Percentiles rank a stretch among this genome's conserved stretches.
Conservation (phyloP, 306 rosid species). For the Glycyrrhiza uralensis region DNA sequence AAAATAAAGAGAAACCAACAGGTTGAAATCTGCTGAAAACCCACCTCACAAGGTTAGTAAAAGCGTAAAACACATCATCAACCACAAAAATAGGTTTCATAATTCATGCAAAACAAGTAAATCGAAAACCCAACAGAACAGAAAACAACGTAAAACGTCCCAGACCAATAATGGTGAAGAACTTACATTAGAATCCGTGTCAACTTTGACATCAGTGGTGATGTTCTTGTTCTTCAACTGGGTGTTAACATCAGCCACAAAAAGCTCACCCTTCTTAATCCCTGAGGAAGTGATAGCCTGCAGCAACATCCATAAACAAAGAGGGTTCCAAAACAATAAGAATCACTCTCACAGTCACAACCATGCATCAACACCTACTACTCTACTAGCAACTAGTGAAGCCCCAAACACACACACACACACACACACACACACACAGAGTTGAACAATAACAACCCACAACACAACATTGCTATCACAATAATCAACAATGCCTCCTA, state of each 20-base stretch:
- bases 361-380: background rate
- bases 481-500: background rate
- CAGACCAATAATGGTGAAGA: background rate
- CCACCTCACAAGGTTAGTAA: background rate
- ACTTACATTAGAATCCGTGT: constrained; percentile 71
- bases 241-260: constrained; percentile 77
- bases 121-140: background rate
- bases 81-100: background rate
- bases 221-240: constrained; percentile 74
- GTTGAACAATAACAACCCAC: background rate
- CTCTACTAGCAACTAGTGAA: background rate
- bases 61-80: background rate
- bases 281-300: constrained; percentile 85
- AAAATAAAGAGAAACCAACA: background rate
- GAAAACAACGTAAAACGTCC: background rate
- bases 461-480: background rate
- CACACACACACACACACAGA: background rate
- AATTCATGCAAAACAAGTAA: background rate
- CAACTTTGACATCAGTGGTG: constrained; percentile 88
- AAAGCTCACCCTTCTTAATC: constrained; percentile 64
- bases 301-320: constrained; percentile 4
- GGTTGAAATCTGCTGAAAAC: background rate
- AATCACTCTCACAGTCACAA: background rate
- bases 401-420: background rate
- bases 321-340: background rate